Evolutionary conservation across 2,329 filamentous ascomycete species (phyloP).

Genomic region (Xylaria sp.): DNA sequence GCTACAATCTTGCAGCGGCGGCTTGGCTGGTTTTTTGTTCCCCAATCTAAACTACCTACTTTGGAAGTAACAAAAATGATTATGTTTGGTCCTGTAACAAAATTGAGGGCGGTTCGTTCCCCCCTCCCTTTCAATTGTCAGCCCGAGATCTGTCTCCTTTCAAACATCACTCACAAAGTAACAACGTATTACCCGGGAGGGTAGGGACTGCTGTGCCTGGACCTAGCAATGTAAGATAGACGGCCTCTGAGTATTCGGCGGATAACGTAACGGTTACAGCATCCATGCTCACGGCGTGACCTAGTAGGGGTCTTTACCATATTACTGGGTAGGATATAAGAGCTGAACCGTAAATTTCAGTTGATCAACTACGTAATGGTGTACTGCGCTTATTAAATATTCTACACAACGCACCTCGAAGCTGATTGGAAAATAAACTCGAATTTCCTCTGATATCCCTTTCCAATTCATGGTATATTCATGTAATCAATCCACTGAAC

Average conservation of each 20-base stretch:
- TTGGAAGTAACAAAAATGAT: neutral
- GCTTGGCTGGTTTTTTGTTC: neutral
- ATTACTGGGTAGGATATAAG: neutral
- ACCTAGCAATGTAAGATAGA: neutral
- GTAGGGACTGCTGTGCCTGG: neutral
- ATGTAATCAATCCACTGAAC: too few species aligned
- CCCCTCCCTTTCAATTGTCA: neutral
- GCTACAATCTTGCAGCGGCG: neutral
- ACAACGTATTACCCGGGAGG: neutral
- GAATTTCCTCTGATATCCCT: neutral
- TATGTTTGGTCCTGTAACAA: neutral
- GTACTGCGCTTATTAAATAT: neutral
- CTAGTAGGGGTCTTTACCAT: neutral
- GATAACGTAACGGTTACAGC: neutral
- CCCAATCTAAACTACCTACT: neutral
- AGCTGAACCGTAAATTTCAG: neutral
- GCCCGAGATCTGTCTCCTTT: neutral
- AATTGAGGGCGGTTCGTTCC: neutral
- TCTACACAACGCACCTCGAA: neutral
- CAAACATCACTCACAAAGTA: neutral
- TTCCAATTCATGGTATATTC: neutral
- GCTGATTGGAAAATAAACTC: neutral
- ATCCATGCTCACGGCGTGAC: conserved; percentile 2
- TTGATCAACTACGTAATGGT: neutral
- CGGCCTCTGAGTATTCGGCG: neutral